A percentile compares a stretch with the other conserved stretches of the same genome.
phyloP scores from a whole-genome alignment of 73 alveolate species.

The Tetrahymena elliotti region DNA sequence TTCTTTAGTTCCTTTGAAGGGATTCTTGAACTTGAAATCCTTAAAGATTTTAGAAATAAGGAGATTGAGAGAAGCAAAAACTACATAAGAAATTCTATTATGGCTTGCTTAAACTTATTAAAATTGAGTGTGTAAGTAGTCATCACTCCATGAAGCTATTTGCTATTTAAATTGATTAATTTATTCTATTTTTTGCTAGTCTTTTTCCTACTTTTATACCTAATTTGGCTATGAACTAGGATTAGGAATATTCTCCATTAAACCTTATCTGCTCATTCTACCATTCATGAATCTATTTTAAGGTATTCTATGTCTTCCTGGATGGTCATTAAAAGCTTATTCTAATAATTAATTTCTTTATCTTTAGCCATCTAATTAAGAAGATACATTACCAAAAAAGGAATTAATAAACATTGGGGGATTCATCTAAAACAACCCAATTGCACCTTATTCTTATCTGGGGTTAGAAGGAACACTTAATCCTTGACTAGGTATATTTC shows the following conservation, averaged over 20 bases:
- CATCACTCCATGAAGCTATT: neutral
- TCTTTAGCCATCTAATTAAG: neutral
- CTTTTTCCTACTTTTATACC: neutral
- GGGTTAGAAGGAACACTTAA: neutral
- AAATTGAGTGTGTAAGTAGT: neutral
- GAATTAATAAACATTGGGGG: neutral
- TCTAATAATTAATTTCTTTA: neutral
- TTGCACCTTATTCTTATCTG: neutral
- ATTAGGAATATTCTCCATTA: neutral
- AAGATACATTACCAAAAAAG: too few relatives aligned
- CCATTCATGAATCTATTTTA: neutral
- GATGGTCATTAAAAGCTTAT: neutral
- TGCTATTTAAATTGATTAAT: neutral
- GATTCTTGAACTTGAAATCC: neutral
- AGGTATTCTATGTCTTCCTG: neutral
- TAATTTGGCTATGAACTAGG: neutral
- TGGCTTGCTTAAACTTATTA: neutral
- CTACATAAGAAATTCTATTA: neutral
- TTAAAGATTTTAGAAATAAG: neutral
- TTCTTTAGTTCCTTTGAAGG: neutral
- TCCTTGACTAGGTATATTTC: neutral
- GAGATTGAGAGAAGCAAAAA: neutral
- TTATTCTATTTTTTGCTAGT: neutral
- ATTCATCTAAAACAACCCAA: neutral
- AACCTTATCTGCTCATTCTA: neutral